These are phyloP conservation scores for Trichomonas vaginalis DNA, from an alignment of 208 protist species.

Conservation along the genomic window DNA sequence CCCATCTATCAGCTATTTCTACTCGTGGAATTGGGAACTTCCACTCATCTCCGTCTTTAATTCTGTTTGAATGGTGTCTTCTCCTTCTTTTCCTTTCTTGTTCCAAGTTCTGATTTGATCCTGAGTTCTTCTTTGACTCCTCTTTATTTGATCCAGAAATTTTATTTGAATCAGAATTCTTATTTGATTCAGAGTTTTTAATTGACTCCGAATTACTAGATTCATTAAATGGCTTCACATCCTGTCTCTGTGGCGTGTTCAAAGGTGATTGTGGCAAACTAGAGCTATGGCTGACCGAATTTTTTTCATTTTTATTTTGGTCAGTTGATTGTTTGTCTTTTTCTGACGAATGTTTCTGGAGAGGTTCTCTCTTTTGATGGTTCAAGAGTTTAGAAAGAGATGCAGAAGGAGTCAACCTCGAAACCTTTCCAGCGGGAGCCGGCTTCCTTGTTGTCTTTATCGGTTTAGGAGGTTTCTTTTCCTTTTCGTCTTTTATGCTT, in stretches of 20 bases:
- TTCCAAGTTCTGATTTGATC: not conserved
- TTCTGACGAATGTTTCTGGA: not conserved
- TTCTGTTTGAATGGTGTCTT: not conserved
- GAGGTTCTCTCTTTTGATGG: not conserved
- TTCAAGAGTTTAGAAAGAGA: not conserved
- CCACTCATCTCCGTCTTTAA: not conserved
- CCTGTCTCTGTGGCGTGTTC: not conserved
- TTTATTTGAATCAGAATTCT: not conserved
- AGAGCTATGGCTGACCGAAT: too few relatives aligned
- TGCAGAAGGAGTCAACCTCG: not conserved
- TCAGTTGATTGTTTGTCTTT: not conserved
- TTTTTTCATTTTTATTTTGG: not conserved
- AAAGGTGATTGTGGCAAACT: not conserved
- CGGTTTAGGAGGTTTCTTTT: not conserved
- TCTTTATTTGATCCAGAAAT: too few relatives aligned
- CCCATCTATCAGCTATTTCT: not conserved
- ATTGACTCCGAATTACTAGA: not conserved
- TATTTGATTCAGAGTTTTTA: not conserved
- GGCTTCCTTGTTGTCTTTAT: not conserved
- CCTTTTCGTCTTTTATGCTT: not conserved
- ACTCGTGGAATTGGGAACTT: not conserved
- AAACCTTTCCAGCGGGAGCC: not conserved
- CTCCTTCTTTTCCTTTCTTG: not conserved
- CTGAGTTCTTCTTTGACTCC: too few relatives aligned
- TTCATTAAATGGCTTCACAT: not conserved